Evolutionary conservation across 805 yeast genomes (phyloP).

Genomic region (Nakazawaea sp.): DNA sequence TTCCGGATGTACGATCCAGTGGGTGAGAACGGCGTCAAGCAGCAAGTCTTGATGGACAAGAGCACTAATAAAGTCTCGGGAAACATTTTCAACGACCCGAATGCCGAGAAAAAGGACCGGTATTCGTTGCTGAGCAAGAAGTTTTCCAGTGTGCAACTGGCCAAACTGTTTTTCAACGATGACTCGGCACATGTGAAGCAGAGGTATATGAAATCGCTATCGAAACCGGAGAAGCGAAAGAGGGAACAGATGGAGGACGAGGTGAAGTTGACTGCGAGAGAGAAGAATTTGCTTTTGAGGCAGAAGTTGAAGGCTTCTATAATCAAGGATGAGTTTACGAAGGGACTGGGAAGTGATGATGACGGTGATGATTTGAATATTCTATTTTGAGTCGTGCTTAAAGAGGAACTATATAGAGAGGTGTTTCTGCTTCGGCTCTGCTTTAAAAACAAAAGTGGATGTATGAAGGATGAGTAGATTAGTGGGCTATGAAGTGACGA

Average conservation of each 20-base stretch:
- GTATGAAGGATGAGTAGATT: too few relatives aligned
- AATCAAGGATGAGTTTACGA: conserved; percentile 1
- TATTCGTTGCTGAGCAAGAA: conserved; percentile 16
- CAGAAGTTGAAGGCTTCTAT: conserved; percentile 6
- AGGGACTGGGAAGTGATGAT: not conserved
- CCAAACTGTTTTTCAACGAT: conserved; percentile 45
- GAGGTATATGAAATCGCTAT: not conserved
- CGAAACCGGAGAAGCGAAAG: not conserved
- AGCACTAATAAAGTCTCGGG: conserved; percentile 16
- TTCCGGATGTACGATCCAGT: conserved; percentile 52
- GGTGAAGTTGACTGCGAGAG: not conserved
- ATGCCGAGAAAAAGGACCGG: conserved; percentile 18
- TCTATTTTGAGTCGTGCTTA: conserved; percentile 3
- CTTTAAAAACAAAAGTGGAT: too few relatives aligned
- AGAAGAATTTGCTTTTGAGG: conserved; percentile 2
- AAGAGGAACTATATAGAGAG: too few relatives aligned
- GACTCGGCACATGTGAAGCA: conserved; percentile 39
- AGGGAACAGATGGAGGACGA: not conserved
- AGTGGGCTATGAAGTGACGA: too few relatives aligned
- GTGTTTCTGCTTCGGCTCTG: too few relatives aligned
- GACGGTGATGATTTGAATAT: conserved; percentile 9
- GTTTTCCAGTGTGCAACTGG: conserved; percentile 35
- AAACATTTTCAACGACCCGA: conserved; percentile 20
- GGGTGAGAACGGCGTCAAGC: conserved; percentile 30
- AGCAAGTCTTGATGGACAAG: conserved; percentile 30